Evolutionary conservation across 2,329 filamentous ascomycete species (phyloP), one percentile per base, ranked within the genome.

Genomic region (Fusarium algeriense): DNA sequence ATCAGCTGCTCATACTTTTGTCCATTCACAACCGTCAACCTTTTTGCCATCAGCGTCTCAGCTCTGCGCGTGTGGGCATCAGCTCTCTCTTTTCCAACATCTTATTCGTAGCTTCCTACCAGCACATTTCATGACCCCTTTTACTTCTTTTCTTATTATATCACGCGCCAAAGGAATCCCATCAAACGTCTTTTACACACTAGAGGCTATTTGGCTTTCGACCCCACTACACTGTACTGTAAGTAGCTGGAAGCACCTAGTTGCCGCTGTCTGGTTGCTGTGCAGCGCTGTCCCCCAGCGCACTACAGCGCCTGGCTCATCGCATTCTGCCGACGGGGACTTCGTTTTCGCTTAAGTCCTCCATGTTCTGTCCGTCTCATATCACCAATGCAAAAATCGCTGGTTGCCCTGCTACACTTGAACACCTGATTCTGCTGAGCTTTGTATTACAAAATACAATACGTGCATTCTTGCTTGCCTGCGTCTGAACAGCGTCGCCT

Each of bases 321-420:
- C 54, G 43, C 48, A 53, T 67, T 58, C 59, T 45, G 46, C 58
- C 58, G 40, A 35, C 17, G 32, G 41, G 17, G 40, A 45, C 40
- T 48, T 67, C 65, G 69, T 55, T 63, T 69, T 71, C 69, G 65
- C 56, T 66, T 63, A 66, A 53, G 55, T 59, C 53, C 53, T 46
- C 30, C 38, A 23, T 44, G 52, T 32, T 37, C n/a, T 46, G 9
- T 6, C 37, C 34, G 40, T 59, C 53, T 58, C 46, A 66, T 30
- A 49, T 44, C 48, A 46, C 62, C 48, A 59, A 61, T 71, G 63
- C 63, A 58, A 71, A 49, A 62, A 52, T 70, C 35, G 17, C 37
- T 63, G 43, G 61, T 45, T 57, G 55, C 52, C 57, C 44, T 70
- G 64, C 41, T 64, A 30, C 58, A 50, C 57, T 59, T 44, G 48